Evolutionary conservation across 768 basidiomycete species (phyloP), one percentile per base, ranked within the genome.

Genomic region (Suillus plorans): DNA sequence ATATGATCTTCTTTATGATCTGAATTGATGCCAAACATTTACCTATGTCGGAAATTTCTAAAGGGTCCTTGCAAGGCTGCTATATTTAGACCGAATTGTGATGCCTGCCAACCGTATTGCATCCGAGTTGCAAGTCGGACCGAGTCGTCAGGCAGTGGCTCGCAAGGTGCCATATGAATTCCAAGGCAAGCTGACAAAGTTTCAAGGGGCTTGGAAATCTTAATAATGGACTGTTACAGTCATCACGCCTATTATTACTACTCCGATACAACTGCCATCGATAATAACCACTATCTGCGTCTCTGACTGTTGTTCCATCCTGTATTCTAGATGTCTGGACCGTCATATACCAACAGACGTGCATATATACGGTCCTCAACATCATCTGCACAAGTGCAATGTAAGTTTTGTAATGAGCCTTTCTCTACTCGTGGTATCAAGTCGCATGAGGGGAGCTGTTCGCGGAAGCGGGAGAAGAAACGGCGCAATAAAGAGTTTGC

Each of bases 391-490:
- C 50, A 64, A 36, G 36, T 60, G 1, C 12, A 7, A n/a, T 64
- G 63, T 42, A 20, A 60, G 28, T 28, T 22, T 14, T 64, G 57
- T 28, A 8, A 41, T 8, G 5, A 1, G 20, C 10, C 14, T 5
- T 64, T 64, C 20, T 25, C n/a, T 31, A 0, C 63, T 34, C n/a
- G 18, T 20, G 47, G 58, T 34, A 41, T 64, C 63, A 64, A 60
- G 49, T 64, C 47, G 3, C 63, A 64, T 13, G n/a, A 60, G 39
- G 57, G 57, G 16, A 50, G 56, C 57, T 64, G 57, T 60, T 37
- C 13, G 16, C 9, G 12, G 2, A 60, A 50, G 37, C 44, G 9
- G 52, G 44, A 47, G 22, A 60, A 60, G 37, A 52, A 28, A 52
- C 0, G 22, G 49, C 28, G 37, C 18, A 14, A 60, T 8, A 36